Percentiles rank a stretch among this genome's conserved stretches.
These are phyloP conservation scores for Fusarium siculi DNA, from an alignment of 2,329 filamentous ascomycete genomes.

Conservation along the genomic window DNA sequence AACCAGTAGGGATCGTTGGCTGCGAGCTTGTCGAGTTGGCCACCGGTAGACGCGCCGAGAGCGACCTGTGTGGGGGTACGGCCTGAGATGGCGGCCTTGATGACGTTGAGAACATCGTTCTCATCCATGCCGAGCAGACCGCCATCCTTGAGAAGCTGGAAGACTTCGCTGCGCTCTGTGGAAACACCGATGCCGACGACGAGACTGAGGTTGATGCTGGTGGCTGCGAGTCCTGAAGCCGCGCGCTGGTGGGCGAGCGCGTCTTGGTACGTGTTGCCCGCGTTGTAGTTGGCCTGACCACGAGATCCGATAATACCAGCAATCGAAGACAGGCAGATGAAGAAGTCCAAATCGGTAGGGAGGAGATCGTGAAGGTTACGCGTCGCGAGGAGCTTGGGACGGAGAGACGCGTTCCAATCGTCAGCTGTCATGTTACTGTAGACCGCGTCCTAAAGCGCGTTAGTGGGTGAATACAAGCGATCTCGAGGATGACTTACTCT, in stretches of 20 bases:
- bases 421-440: not conserved
- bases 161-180: not conserved
- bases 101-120: not conserved
- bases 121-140: not conserved
- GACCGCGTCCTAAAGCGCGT: not conserved
- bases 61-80: not conserved
- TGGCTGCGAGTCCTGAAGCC: not conserved
- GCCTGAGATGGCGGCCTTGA: not conserved
- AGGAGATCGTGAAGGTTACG: not conserved
- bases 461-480: not conserved
- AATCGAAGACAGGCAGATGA: not conserved
- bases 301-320: not conserved
- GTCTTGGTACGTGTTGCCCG: not conserved
- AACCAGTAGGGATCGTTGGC: not conserved
- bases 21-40: not conserved
- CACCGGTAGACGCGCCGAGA: not conserved
- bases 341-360: not conserved
- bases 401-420: not conserved
- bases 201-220: not conserved
- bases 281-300: not conserved
- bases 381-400: not conserved
- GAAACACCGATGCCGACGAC: not conserved
- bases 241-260: not conserved
- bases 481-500: not conserved
- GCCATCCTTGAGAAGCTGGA: not conserved